A percentile compares a stretch with the other conserved stretches of the same genome.
These are phyloP conservation scores for Catunica adiposa DNA, from an alignment of 2,329 filamentous ascomycete genomes.

Conservation along the genomic window DNA sequence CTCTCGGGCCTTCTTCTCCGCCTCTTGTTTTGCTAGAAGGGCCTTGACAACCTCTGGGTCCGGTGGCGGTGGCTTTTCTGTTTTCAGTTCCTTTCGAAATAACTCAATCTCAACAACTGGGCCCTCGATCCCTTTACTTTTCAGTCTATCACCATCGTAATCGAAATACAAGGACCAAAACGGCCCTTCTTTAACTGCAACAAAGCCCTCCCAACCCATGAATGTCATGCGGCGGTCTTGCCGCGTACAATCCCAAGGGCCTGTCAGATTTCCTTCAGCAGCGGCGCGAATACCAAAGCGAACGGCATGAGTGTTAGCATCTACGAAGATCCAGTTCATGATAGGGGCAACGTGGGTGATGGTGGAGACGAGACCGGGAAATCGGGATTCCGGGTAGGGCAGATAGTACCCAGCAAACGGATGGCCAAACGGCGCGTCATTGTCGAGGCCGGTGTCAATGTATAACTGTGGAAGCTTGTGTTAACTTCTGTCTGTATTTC, in stretches of 20 bases:
- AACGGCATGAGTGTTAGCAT: conserved; percentile 29
- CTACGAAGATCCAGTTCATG: conserved; percentile 35
- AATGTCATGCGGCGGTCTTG: conserved; percentile 34
- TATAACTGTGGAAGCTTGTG: conserved; percentile 17
- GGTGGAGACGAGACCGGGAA: conserved; percentile 31
- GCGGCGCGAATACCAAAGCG: conserved; percentile 29
- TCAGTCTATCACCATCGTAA: conserved; percentile 28
- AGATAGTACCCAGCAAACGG: conserved; percentile 41
- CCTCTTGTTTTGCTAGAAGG: conserved; percentile 7
- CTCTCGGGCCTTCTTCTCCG: not conserved
- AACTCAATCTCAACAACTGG: conserved; percentile 41
- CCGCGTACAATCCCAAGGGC: conserved; percentile 34
- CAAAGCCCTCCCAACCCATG: conserved; percentile 34
- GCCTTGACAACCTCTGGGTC: conserved; percentile 9
- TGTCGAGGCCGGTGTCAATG: conserved; percentile 26
- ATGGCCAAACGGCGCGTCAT: conserved; percentile 25
- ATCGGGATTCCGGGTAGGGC: conserved; percentile 36
- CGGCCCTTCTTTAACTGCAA: conserved; percentile 28
- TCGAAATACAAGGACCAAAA: conserved; percentile 34
- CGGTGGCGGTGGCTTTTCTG: conserved; percentile 9
- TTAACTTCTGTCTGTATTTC: not conserved
- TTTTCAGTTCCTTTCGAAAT: conserved; percentile 27
- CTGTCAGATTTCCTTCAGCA: conserved; percentile 28
- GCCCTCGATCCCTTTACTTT: conserved; percentile 28
- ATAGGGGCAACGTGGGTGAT: conserved; percentile 33